Evolutionary conservation across 768 basidiomycete genomes (phyloP).

Genomic region (Dioszegia aurantiaca): DNA sequence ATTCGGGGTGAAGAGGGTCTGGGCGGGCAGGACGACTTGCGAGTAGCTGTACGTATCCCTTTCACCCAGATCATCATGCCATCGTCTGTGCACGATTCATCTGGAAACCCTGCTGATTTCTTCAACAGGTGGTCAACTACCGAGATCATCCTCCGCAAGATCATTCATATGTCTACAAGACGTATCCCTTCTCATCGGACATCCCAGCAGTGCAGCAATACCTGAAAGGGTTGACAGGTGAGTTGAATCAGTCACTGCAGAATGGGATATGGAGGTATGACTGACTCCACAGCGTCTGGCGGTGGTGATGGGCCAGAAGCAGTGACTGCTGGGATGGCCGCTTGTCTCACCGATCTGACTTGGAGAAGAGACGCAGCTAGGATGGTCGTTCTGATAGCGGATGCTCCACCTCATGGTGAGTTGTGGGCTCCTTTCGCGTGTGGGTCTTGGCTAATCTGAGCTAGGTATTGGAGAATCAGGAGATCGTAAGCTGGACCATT

Average conservation of each 20-base stretch:
- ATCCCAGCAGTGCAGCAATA: slow-evolving; percentile 81
- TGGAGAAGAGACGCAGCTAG: slow-evolving; percentile 86
- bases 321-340: slow-evolving; percentile 86
- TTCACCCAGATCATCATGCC: too few species aligned
- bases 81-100: too few species aligned
- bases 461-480: slow-evolving; percentile 81
- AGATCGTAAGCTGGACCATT: slow-evolving; percentile 67
- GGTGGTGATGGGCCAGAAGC: slow-evolving; percentile 86
- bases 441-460: background rate
- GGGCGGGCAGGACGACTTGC: slow-evolving; percentile 78
- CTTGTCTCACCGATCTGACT: slow-evolving; percentile 74
- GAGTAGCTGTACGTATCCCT: slow-evolving; percentile 64
- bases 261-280: background rate
- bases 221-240: slow-evolving; percentile 63
- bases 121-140: slow-evolving; percentile 73
- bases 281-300: slow-evolving; percentile 37
- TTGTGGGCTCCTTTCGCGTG: background rate
- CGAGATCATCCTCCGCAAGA: slow-evolving; percentile 97
- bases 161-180: slow-evolving; percentile 87
- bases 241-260: slow-evolving; percentile 5
- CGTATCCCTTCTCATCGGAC: slow-evolving; percentile 90
- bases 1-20: slow-evolving; percentile 93
- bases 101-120: background rate
- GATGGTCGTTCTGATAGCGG: slow-evolving; percentile 95
- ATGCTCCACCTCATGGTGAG: slow-evolving; percentile 89